A percentile compares a stretch with the other conserved stretches of the same genome.
Evolutionary conservation across 768 basidiomycete species (phyloP).

Genomic region (Tricholoma terreum): DNA sequence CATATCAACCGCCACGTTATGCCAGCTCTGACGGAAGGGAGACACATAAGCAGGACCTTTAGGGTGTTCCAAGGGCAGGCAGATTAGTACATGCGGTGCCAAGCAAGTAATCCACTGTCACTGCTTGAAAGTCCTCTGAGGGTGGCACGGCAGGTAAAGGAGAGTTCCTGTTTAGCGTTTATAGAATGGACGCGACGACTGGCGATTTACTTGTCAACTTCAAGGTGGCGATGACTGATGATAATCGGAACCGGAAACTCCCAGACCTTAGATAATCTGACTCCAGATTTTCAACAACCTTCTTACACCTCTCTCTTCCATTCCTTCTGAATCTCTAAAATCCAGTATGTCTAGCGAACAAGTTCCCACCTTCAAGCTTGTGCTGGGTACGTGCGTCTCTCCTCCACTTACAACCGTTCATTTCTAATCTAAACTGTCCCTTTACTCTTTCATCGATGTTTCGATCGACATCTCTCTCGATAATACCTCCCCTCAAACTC

Average conservation of each 20-base stretch:
- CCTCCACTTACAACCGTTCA: constrained; percentile 7
- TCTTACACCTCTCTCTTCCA: constrained; percentile 20
- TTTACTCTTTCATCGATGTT: constrained; percentile 54
- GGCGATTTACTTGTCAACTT: too few species aligned
- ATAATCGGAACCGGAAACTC: constrained; percentile 30
- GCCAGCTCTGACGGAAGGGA: too few species aligned
- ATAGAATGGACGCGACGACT: too few species aligned
- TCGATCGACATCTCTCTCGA: constrained; percentile 23
- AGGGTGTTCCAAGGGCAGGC: too few species aligned
- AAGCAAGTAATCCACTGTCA: too few species aligned
- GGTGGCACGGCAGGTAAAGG: too few species aligned
- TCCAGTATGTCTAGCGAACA: constrained; percentile 27
- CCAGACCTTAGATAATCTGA: constrained; percentile 42
- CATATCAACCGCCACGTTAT: too few species aligned
- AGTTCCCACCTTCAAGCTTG: constrained; percentile 96
- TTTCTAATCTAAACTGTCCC: constrained; percentile 28
- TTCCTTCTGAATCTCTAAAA: constrained; percentile 12
- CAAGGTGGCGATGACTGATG: neutral
- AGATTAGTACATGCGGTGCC: too few species aligned
- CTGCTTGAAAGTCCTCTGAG: too few species aligned
- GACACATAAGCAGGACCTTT: too few species aligned
- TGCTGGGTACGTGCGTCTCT: constrained; percentile 70
- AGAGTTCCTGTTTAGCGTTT: too few species aligned
- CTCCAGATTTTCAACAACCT: constrained; percentile 28
- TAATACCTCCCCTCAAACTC: constrained; percentile 13